These are phyloP conservation scores for Fusarium sp. DNA, from an alignment of 2,329 filamentous ascomycete genomes.

Conservation along the genomic window DNA sequence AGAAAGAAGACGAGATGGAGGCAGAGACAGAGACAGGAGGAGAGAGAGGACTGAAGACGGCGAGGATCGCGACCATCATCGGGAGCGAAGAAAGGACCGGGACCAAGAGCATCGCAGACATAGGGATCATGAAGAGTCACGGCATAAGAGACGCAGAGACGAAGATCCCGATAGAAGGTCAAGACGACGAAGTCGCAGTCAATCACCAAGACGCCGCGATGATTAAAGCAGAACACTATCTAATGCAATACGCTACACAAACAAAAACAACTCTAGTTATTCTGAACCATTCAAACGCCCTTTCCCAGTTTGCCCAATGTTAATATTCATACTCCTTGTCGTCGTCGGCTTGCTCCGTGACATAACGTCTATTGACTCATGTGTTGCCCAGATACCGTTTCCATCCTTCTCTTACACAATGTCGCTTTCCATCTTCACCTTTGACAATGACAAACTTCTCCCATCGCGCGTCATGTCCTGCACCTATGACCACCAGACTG, in stretches of 20 bases:
- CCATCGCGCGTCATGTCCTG: slow-evolving; percentile 84
- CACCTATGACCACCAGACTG: slow-evolving; percentile 80
- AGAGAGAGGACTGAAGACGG: slow-evolving; percentile 36
- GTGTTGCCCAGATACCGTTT: slow-evolving; percentile 75
- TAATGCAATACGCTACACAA: slow-evolving; percentile 33
- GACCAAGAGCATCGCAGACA: slow-evolving; percentile 46
- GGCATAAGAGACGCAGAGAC: slow-evolving; percentile 45
- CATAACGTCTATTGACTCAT: slow-evolving; percentile 32
- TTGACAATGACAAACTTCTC: slow-evolving; percentile 84
- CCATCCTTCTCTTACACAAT: slow-evolving; percentile 81
- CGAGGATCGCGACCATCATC: slow-evolving; percentile 41
- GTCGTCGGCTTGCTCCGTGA: slow-evolving; percentile 3
- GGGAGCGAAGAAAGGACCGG: slow-evolving; percentile 40
- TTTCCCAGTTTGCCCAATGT: slow-evolving; percentile 32
- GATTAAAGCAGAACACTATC: slow-evolving; percentile 43
- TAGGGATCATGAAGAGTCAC: slow-evolving; percentile 46
- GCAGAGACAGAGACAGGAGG: slow-evolving; percentile 32
- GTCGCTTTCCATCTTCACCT: slow-evolving; percentile 73
- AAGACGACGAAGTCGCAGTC: slow-evolving; percentile 54
- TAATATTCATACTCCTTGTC: slow-evolving; percentile 19
- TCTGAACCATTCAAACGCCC: slow-evolving; percentile 41
- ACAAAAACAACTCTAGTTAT: slow-evolving; percentile 24
- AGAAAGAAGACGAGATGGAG: slow-evolving; percentile 43
- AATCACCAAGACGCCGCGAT: slow-evolving; percentile 54
- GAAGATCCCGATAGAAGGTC: slow-evolving; percentile 43